Base-by-base conservation (phyloP, 306 rosid species). In the Hippophae tibetana region DNA sequence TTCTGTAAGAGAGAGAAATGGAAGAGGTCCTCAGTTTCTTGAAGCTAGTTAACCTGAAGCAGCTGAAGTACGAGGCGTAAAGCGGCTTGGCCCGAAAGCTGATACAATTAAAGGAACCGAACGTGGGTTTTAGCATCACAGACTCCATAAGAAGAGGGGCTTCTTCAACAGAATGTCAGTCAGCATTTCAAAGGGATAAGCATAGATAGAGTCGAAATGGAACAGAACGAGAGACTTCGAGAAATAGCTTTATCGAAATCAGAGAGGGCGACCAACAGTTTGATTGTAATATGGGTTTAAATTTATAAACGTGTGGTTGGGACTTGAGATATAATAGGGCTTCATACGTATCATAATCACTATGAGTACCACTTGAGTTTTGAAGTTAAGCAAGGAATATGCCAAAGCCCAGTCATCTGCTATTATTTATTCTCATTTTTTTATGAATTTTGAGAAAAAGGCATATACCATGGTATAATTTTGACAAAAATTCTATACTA, bases 171-270 rank as follows among this genome's bases (percentile, higher is more conserved):
- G 66, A 57, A 71, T 13, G 67, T 64, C 73, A 47, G 75, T 69
- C 83, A 72, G 84, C 93, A 87, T 87, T 75, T 78, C 72, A 77
- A 10, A 62, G 66, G 43, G 47, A 64, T 42, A 13, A 60, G 60
- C 38, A 31, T 31, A 31, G 23, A 31, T 31, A 31, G 38, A 2
- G 38, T 31, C 38, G 38, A 51, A 47, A 49, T 25, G 65, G 42
- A 7, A 31, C n/a, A 45, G 45, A 10, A 11, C 5, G 59, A 49
- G 59, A 49, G 43, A 40, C 54, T 25, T 18, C 5, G 43, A 52
- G 60, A 57, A 44, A 27, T 7, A 25, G 56, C 9, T 27, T 40
- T 55, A 0, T 4, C 5, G 38, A 49, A 7, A 44, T 11, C 45
- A 47, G 54, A 52, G 43, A 13, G 27, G 31, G 47, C 7, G 18